Evolutionary conservation across 441 rosid species (phyloP), one percentile per base, ranked within the genome.

Genomic region (Pelargonium fulgidum): DNA sequence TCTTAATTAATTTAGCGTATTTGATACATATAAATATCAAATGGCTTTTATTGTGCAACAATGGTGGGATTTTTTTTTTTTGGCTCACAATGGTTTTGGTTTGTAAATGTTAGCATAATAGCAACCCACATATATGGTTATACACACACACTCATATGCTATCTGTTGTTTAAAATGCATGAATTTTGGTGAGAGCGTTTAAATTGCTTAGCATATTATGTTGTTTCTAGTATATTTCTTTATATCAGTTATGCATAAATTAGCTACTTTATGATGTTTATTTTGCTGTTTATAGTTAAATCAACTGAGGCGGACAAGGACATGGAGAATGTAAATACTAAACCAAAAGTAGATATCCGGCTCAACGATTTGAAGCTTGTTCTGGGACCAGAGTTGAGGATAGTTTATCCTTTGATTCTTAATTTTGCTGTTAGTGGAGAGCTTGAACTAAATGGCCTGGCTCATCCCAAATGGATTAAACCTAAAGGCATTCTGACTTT

Each of bases 391-490:
- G 97, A 92, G 77, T 79, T 94, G 82, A 89, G 91, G 81, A 87
- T 94, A 68, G 86, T 90, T 36, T 94, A 91, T 85, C 98, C 99
- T 78, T 81, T 94, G 80, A 92, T 94, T 77, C 91, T 94, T 67
- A 92, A 92, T 76, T 94, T 92, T 70, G 92, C 92, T 72, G 85
- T 94, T 75, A 91, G 97, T 67, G 99, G 99, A 65, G 97, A 89
- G 77, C 90, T 94, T 26, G 99, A 91, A 80, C 81, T 91, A 71
- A 91, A 91, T 80, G 99, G 97, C 68, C 80, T 77, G 68, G 96
- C 97, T 75, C 97, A 94, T 85, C 97, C 97, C 64, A 91, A 91
- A 76, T 77, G 77, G 79, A 89, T 94, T 61, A 92, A 86, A 79
- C 99, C 97, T 50, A 89, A 84, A 81, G 98, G 99, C 78, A 76